A percentile compares a stretch with the other conserved stretches of the same genome.
Conservation (phyloP, 1,139 yeast species). For the Candida glucosophila region DNA sequence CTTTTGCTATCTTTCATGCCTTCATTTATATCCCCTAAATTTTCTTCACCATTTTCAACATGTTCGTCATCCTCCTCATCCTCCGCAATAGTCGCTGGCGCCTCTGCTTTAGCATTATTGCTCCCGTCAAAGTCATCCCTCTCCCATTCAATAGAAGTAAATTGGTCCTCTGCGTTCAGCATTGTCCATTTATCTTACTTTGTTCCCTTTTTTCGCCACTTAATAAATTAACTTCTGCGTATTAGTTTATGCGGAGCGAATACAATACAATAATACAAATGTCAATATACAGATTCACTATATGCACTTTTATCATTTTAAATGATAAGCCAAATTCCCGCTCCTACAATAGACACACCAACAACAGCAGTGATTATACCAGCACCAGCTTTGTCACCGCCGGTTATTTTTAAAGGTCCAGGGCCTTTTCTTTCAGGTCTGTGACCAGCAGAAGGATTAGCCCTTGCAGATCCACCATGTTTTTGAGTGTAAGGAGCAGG, state of each 20-base stretch:
- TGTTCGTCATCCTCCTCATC: slow-evolving; percentile 5
- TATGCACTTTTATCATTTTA: slow-evolving; percentile 5
- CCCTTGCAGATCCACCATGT: slow-evolving; percentile 54
- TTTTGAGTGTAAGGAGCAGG: slow-evolving; percentile 51
- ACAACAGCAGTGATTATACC: slow-evolving; percentile 74
- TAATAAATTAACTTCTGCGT: too few relatives aligned
- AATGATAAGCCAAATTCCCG: slow-evolving; percentile 64
- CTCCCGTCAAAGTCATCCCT: slow-evolving; percentile 27
- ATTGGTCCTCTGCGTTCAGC: slow-evolving; percentile 40
- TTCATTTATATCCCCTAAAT: slow-evolving; percentile 1
- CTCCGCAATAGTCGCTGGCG: slow-evolving; percentile 7
- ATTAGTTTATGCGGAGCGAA: too few relatives aligned
- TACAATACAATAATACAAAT: too few relatives aligned
- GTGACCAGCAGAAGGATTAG: slow-evolving; percentile 54
- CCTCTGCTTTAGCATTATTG: slow-evolving; percentile 1
- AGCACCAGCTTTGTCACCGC: slow-evolving; percentile 81
- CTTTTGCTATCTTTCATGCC: slow-evolving; percentile 1
- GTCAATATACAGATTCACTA: slow-evolving; percentile 7
- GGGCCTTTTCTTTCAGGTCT: slow-evolving; percentile 29
- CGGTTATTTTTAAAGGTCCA: slow-evolving; percentile 40
- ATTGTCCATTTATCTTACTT: too few relatives aligned
- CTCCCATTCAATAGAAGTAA: slow-evolving; percentile 54
- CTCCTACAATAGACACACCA: slow-evolving; percentile 54
- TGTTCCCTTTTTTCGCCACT: too few relatives aligned
- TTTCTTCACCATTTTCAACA: slow-evolving; percentile 4